A percentile compares a stretch with the other conserved stretches of the same genome.
Conservation (phyloP, 768 basidiomycete genomes). For the Neoboletus brunneissimus region DNA sequence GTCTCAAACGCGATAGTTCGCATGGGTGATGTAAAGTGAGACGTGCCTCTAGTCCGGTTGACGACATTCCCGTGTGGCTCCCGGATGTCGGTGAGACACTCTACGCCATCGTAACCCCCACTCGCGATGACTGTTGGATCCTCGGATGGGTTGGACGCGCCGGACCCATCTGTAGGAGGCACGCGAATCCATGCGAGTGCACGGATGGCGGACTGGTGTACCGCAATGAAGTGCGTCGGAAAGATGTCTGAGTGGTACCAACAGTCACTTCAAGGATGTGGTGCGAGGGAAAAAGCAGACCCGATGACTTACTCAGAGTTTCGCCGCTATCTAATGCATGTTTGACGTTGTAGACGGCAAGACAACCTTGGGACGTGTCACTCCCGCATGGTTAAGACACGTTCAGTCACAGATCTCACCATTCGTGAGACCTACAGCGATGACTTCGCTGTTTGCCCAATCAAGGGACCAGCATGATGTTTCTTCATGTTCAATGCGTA, state of each 20-base stretch:
- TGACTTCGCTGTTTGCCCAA: slow-evolving; percentile 82
- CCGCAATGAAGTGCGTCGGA: slow-evolving; percentile 68
- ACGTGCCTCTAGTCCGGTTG: slow-evolving; percentile 72
- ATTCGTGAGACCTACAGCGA: slow-evolving; percentile 83
- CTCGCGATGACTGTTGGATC: slow-evolving; percentile 75
- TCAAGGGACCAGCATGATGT: slow-evolving; percentile 78
- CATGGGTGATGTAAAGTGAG: not conserved
- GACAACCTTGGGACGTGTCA: slow-evolving; percentile 40
- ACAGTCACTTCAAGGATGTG: not conserved
- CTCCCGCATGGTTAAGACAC: not conserved
- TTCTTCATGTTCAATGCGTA: slow-evolving; percentile 74
- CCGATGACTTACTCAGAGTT: slow-evolving; percentile 29
- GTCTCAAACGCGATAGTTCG: not conserved
- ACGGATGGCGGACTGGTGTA: slow-evolving; percentile 80
- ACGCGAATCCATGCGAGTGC: slow-evolving; percentile 71
- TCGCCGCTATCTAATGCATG: slow-evolving; percentile 37
- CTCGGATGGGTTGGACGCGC: slow-evolving; percentile 42
- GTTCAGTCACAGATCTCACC: slow-evolving; percentile 44
- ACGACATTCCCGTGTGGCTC: slow-evolving; percentile 65
- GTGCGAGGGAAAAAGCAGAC: not conserved
- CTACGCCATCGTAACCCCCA: slow-evolving; percentile 78
- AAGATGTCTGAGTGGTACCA: slow-evolving; percentile 36
- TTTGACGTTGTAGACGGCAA: slow-evolving; percentile 57
- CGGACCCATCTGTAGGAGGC: slow-evolving; percentile 52
- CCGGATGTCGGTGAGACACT: slow-evolving; percentile 73